Conservation (phyloP, 305 asterid genomes). For the Ilex paraguariensis region DNA sequence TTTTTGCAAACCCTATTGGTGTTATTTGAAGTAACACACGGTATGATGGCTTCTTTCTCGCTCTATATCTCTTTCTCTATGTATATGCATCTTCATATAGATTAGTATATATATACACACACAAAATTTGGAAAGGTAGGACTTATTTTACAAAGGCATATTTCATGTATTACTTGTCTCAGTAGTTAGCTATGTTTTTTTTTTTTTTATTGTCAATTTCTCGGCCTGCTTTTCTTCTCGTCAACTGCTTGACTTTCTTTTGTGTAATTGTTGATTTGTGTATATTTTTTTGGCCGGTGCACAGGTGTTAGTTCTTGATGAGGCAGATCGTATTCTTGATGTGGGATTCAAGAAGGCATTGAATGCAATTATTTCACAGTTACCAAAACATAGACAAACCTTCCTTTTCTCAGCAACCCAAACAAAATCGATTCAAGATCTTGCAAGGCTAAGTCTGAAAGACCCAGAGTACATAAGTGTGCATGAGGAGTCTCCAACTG, state of each 20-base stretch:
- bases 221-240: too few species aligned
- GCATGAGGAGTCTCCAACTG: conserved; percentile 80
- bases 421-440: conserved; percentile 91
- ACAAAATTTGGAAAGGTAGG: too few species aligned
- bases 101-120: too few species aligned
- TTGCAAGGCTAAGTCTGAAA: conserved; percentile 94
- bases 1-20: too few species aligned
- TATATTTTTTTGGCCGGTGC: conserved; percentile 38
- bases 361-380: conserved; percentile 88
- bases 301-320: conserved; percentile 95
- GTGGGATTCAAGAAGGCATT: conserved; percentile 71
- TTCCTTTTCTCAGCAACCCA: conserved; percentile 96
- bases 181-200: too few species aligned
- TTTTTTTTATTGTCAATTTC: too few species aligned
- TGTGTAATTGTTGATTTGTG: conserved; percentile 11
- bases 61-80: too few species aligned
- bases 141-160: too few species aligned
- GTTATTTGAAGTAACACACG: too few species aligned
- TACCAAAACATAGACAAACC: conserved; percentile 86
- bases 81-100: too few species aligned
- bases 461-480: conserved; percentile 94
- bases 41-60: too few species aligned
- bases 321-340: conserved; percentile 98
- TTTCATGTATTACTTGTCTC: too few species aligned
- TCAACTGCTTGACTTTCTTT: background rate